Base-by-base conservation (phyloP, 1,284 basidiomycete genomes). In the Leccinum solheimii region DNA sequence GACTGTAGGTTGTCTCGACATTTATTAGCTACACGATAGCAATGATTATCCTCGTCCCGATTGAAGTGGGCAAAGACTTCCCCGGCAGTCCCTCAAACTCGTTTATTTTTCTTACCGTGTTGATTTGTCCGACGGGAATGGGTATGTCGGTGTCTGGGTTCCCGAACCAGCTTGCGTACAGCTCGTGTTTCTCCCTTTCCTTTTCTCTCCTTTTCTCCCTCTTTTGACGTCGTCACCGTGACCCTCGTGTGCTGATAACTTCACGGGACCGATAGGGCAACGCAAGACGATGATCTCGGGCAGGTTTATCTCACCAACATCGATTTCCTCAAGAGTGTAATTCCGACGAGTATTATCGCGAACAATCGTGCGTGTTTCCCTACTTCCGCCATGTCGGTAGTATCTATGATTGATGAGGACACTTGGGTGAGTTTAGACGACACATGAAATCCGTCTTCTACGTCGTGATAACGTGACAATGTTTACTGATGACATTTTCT, bases 21-120 rank as follows among this genome's bases (percentile, higher is more conserved):
- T 93, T 95, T 76, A 97, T 98, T 74, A 95, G 93, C 69, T 95
- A 98, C 77, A 97, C 95, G 2, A 98, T 99, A 70, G 97, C 97
- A 1, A 94, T 93, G 50, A 94, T 99, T 8, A n/a, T 43, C 40
- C 85, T 99, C 9, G 95, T 98, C 4, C 97, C 97, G 10, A 97
- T 99, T 63, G 97, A 95, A 76, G 93, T 99, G 16, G 97, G 95
- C 4, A 80, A 82, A 32, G 90, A 85, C 52, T 80, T 98, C 32
- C 48, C 21, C 59, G 87, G 81, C 2, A 70, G 82, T 59, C 91
- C 90, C 67, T 81, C 85, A 62, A 87, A 94, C 70, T 78, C 97
- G 9, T 83, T 98, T 64, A 92, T 97, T 69, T 96, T 97, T 79
- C 85, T 94, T 54, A 98, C 95, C 9, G 94, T 88, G 2, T 80